Percentiles rank a stretch among this genome's conserved stretches.
Conservation (phyloP, 306 rosid species). For the Vigna trinervia region DNA sequence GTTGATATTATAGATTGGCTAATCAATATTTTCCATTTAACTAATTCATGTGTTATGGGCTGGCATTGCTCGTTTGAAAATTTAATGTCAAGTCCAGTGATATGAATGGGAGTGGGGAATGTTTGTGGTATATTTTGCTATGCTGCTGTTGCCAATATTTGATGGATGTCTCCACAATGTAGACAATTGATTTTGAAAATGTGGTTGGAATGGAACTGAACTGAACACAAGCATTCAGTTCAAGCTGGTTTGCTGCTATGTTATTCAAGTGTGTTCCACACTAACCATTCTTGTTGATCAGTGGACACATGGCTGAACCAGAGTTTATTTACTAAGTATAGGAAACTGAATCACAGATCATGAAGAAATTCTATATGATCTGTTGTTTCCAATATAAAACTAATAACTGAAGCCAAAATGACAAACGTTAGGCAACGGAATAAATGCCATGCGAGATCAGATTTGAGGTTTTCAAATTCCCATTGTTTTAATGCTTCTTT, state of each 20-base stretch:
- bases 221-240: not conserved
- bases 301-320: not conserved
- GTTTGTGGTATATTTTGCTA: conserved; percentile 1
- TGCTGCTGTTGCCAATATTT: not conserved
- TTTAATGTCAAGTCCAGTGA: not conserved
- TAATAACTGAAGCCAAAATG: not conserved
- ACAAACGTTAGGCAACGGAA: not conserved
- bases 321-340: not conserved
- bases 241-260: conserved; percentile 8
- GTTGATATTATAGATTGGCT: conserved; percentile 21
- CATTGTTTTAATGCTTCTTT: not conserved
- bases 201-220: conserved; percentile 1
- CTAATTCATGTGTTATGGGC: conserved; percentile 4
- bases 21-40: conserved; percentile 13
- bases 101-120: conserved; percentile 6
- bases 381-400: not conserved
- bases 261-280: conserved; percentile 3
- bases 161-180: conserved; percentile 5
- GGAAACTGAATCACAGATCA: not conserved
- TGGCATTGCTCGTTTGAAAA: conserved; percentile 18
- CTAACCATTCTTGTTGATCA: conserved; percentile 4
- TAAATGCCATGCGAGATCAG: not conserved
- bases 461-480: conserved; percentile 9
- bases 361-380: not conserved
- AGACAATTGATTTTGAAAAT: conserved; percentile 22